Evolutionary conservation across 2,329 filamentous ascomycete genomes (phyloP).

Genomic region (Aspergillus thermomutatus): DNA sequence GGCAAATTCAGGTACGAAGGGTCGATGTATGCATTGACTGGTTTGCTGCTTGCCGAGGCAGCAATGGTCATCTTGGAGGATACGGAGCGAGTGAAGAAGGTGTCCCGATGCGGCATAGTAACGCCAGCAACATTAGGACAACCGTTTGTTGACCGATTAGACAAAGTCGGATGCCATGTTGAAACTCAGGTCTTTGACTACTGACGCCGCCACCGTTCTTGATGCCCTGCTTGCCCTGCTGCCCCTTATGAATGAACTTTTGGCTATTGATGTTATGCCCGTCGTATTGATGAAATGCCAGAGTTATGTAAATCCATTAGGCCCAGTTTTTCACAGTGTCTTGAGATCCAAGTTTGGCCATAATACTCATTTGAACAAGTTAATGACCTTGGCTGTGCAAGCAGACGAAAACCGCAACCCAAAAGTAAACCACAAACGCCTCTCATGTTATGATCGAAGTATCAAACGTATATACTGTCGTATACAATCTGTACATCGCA

Average conservation of each 20-base stretch:
- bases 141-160: slow-evolving; percentile 44
- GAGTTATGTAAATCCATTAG: not conserved
- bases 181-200: slow-evolving; percentile 36
- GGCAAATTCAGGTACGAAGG: slow-evolving; percentile 42
- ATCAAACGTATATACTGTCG: not conserved
- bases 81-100: slow-evolving; percentile 40
- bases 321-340: not conserved
- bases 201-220: slow-evolving; percentile 10
- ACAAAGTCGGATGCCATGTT: slow-evolving; percentile 42
- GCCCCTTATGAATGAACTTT: not conserved
- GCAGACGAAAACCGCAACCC: not conserved
- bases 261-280: not conserved
- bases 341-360: not conserved
- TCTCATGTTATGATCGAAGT: not conserved
- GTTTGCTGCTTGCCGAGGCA: slow-evolving; percentile 42
- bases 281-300: not conserved
- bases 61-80: slow-evolving; percentile 43
- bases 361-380: not conserved
- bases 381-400: not conserved
- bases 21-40: slow-evolving; percentile 43
- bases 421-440: not conserved
- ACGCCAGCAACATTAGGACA: slow-evolving; percentile 49
- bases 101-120: slow-evolving; percentile 45
- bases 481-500: not conserved
- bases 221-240: not conserved